A percentile compares a stretch with the other conserved stretches of the same genome.
phyloP scores from a whole-genome alignment of 805 yeast species.

The Candida montana region DNA sequence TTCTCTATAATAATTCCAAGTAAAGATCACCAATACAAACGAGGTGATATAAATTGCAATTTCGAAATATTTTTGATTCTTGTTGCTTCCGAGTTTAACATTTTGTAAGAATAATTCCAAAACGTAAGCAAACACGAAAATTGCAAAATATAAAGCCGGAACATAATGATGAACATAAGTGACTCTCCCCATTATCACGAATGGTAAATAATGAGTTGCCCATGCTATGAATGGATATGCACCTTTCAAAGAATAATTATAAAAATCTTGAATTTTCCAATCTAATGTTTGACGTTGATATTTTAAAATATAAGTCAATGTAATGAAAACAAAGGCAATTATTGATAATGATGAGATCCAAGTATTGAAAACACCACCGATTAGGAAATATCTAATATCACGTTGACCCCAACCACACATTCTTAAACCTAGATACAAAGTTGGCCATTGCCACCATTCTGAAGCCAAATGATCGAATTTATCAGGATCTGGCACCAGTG shows the following conservation, averaged over 20 bases:
- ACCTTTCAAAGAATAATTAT: constrained; percentile 55
- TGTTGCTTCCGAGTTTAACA: constrained; percentile 6
- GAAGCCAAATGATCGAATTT: constrained; percentile 68
- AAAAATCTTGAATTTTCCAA: constrained; percentile 38
- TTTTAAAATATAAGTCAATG: constrained; percentile 34
- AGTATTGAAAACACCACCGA: constrained; percentile 73
- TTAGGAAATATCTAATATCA: constrained; percentile 55
- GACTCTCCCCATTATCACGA: constrained; percentile 91
- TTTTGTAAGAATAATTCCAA: constrained; percentile 24
- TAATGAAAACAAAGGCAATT: constrained; percentile 38
- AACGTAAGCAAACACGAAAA: constrained; percentile 48
- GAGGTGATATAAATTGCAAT: constrained; percentile 36
- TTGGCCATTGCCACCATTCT: constrained; percentile 84
- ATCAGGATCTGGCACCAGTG: constrained; percentile 70
- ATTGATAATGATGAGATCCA: constrained; percentile 65
- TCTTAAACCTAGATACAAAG: constrained; percentile 64
- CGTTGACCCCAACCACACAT: constrained; percentile 64
- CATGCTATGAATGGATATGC: constrained; percentile 85
- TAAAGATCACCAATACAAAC: constrained; percentile 48
- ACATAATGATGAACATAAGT: constrained; percentile 95
- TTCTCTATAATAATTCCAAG: constrained; percentile 58
- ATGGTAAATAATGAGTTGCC: constrained; percentile 85
- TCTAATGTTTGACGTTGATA: constrained; percentile 70
- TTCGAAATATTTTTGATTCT: constrained; percentile 17
- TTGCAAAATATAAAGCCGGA: constrained; percentile 93